Percentiles rank a stretch among this genome's conserved stretches.
Conservation (phyloP, 2,329 filamentous ascomycete species). For the Aspergillus clavatus region DNA sequence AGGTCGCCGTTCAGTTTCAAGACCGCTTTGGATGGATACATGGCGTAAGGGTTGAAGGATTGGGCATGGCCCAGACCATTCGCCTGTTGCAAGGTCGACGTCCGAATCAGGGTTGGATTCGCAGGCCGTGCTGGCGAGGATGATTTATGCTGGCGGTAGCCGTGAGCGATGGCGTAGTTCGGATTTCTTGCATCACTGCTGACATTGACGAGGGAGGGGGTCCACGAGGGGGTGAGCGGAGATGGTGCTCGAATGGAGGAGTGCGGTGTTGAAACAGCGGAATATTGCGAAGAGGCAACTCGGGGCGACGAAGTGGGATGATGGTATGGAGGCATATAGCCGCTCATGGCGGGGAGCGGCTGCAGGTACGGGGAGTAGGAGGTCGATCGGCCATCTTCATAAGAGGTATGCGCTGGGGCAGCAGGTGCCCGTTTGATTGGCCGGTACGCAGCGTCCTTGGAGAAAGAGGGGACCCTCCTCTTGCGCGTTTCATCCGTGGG, state of each 20-base stretch:
- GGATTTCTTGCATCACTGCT: slow-evolving; percentile 42
- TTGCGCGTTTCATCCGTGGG: slow-evolving; percentile 48
- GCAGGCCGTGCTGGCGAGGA: slow-evolving; percentile 43
- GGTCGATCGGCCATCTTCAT: slow-evolving; percentile 45
- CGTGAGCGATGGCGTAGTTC: slow-evolving; percentile 37
- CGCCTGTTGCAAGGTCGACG: slow-evolving; percentile 60
- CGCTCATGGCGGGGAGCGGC: slow-evolving; percentile 42
- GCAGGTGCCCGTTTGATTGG: slow-evolving; percentile 46
- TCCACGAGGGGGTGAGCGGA: slow-evolving; percentile 46
- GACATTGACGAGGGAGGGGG: slow-evolving; percentile 45
- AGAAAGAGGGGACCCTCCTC: slow-evolving; percentile 52
- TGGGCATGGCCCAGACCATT: slow-evolving; percentile 45
- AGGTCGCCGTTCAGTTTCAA: slow-evolving; percentile 84
- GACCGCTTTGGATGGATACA: slow-evolving; percentile 78
- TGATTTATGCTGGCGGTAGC: slow-evolving; percentile 36
- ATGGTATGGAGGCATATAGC: slow-evolving; percentile 38
- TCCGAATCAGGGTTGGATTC: slow-evolving; percentile 61
- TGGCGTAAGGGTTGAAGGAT: slow-evolving; percentile 70
- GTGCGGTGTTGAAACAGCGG: slow-evolving; percentile 37
- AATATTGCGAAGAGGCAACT: slow-evolving; percentile 39
- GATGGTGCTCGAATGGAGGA: slow-evolving; percentile 46
- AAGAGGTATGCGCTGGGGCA: slow-evolving; percentile 46
- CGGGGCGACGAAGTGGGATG: slow-evolving; percentile 39
- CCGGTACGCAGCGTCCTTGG: slow-evolving; percentile 44
- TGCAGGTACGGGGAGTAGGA: slow-evolving; percentile 49